phyloP scores from a whole-genome alignment of 768 basidiomycete genomes.

The Epithele typhae region DNA sequence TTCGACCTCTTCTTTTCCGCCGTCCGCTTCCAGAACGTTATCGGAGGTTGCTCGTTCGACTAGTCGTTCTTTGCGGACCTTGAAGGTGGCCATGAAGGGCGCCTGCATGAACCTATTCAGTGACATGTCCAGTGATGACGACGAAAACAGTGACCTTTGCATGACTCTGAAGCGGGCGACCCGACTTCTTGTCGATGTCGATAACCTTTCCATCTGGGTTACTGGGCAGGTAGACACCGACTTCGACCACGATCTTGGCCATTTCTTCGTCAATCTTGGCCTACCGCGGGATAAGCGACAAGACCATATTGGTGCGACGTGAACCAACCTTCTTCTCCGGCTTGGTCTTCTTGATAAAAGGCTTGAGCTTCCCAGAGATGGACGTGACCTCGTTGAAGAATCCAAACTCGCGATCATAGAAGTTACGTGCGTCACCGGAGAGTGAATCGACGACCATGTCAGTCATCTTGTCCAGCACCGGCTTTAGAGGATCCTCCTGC shows the following conservation, averaged over 20 bases:
- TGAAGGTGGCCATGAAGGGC: constrained; percentile 99
- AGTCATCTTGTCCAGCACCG: constrained; percentile 85
- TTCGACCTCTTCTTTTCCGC: constrained; percentile 44
- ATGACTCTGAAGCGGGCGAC: constrained; percentile 93
- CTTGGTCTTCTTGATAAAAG: constrained; percentile 92
- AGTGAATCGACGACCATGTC: constrained; percentile 75
- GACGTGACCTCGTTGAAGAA: constrained; percentile 98
- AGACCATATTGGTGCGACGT: background rate
- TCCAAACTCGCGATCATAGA: constrained; percentile 91
- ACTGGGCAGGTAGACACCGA: constrained; percentile 96
- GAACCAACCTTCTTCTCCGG: constrained; percentile 85
- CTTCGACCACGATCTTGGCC: constrained; percentile 88
- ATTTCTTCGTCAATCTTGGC: constrained; percentile 99
- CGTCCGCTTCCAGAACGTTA: constrained; percentile 61
- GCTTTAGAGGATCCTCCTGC: constrained; percentile 95
- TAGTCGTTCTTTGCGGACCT: constrained; percentile 83
- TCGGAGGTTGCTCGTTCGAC: constrained; percentile 70
- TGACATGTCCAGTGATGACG: background rate
- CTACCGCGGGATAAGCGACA: constrained; percentile 34
- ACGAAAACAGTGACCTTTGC: constrained; percentile 88
- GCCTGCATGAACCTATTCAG: constrained; percentile 54
- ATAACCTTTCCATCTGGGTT: constrained; percentile 96
- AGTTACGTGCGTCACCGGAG: constrained; percentile 82
- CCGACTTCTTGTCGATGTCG: constrained; percentile 97
- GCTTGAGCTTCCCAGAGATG: constrained; percentile 96